Conservation (phyloP, 345 rosid genomes). For the Camelina sativa region DNA sequence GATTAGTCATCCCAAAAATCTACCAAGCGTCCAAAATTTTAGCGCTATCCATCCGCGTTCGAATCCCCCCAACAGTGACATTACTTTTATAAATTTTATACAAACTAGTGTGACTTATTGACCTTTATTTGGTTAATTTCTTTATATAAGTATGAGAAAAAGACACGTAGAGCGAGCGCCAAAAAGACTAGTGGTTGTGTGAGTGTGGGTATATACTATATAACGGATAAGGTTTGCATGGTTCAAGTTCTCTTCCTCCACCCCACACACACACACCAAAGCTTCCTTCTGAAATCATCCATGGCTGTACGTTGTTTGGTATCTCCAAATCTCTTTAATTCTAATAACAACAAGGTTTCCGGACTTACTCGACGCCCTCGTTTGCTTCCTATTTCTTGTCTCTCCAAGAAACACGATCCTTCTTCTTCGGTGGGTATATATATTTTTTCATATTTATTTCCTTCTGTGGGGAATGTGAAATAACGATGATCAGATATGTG, state of each 20-base stretch:
- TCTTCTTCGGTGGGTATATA: conserved; percentile 26
- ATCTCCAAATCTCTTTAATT: conserved; percentile 39
- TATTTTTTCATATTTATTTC: neutral
- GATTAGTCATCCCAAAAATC: no score
- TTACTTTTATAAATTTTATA: no score
- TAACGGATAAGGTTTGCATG: conserved; percentile 35
- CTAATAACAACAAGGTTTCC: conserved; percentile 19
- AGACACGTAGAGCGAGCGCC: conserved; percentile 33
- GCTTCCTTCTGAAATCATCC: conserved; percentile 17
- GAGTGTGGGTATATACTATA: no score
- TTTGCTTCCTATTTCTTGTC: conserved; percentile 36
- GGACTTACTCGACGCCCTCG: conserved; percentile 21
- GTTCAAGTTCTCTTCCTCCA: conserved; percentile 8
- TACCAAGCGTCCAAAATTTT: no score
- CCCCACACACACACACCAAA: conserved; percentile 1
- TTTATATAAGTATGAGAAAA: conserved; percentile 5
- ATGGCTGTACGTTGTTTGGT: conserved; percentile 40
- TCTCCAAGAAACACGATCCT: conserved; percentile 40
- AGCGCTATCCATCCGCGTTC: no score
- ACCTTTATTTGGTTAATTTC: neutral
- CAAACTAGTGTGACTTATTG: neutral
- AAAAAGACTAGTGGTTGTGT: conserved; percentile 25
- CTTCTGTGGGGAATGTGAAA: no score
- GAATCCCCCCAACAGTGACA: neutral
- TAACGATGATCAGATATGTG: no score